Evolutionary conservation across 163 green algal species (phyloP).

Genomic region (Chlamydomonas reinhardtii): DNA sequence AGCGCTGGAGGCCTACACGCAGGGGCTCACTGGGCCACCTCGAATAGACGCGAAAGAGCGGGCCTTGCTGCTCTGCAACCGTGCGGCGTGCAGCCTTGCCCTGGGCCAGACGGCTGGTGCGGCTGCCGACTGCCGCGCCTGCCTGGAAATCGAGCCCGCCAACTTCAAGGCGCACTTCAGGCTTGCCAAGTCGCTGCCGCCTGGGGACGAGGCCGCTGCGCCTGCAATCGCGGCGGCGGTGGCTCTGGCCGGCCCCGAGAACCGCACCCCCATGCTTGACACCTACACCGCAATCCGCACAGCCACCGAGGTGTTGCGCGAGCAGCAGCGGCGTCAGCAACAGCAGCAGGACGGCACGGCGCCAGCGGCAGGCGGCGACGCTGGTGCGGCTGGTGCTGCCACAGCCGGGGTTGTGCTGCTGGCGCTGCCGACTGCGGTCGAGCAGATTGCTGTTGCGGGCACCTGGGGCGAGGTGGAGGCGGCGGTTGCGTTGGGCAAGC

Average conservation of each 20-base stretch:
- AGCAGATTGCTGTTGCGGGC: not conserved
- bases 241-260: not conserved
- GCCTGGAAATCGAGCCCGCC: constrained; percentile 23
- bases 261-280: not conserved
- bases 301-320: not conserved
- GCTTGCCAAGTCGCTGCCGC: constrained; percentile 26
- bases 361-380: not conserved
- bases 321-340: not conserved
- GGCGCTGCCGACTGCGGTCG: constrained; percentile 7
- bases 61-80: constrained; percentile 35
- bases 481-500: not conserved
- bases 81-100: constrained; percentile 27
- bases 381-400: not conserved
- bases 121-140: constrained; percentile 27
- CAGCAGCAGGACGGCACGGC: too few species aligned
- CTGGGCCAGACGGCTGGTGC: constrained; percentile 3
- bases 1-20: constrained; percentile 1
- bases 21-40: not conserved
- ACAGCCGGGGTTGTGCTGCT: not conserved
- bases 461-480: not conserved
- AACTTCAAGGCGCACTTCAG: constrained; percentile 46
- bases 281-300: constrained; percentile 17
- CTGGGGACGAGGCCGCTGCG: not conserved
- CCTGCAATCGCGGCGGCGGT: constrained; percentile 26
- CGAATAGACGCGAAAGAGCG: not conserved